A percentile compares a stretch with the other conserved stretches of the same genome.
Evolutionary conservation across 2,329 filamentous ascomycete species (phyloP).

Genomic region (Fusarium odoratissimum): DNA sequence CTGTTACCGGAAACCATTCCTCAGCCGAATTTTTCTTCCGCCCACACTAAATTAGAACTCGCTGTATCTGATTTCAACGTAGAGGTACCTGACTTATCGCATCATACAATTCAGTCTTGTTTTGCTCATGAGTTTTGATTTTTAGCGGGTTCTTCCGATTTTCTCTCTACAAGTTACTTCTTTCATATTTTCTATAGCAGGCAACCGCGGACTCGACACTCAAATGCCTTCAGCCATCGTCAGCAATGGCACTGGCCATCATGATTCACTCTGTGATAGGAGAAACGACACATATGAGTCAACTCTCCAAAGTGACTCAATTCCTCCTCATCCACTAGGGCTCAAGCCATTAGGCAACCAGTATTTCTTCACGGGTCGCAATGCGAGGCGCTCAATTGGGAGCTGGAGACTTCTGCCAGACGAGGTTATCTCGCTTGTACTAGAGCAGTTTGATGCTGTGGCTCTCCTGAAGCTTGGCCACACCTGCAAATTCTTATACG

Average conservation of each 20-base stretch:
- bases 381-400: conserved; percentile 75
- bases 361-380: conserved; percentile 71
- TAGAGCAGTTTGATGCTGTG: conserved; percentile 78
- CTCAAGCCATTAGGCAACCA: conserved; percentile 91
- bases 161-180: background rate
- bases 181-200: background rate
- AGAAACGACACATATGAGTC: conserved; percentile 44
- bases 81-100: conserved; percentile 5
- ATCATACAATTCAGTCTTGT: conserved; percentile 23
- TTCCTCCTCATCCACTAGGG: conserved; percentile 83
- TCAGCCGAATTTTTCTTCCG: conserved; percentile 37
- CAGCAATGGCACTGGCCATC: conserved; percentile 18
- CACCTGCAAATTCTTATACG: conserved; percentile 88
- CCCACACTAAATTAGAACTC: conserved; percentile 37
- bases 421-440: conserved; percentile 78
- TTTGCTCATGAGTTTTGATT: conserved; percentile 1
- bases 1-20: conserved; percentile 19
- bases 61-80: conserved; percentile 6
- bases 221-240: conserved; percentile 38
- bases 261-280: conserved; percentile 35
- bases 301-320: conserved; percentile 55
- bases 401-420: conserved; percentile 78
- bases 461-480: conserved; percentile 75
- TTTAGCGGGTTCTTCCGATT: background rate
- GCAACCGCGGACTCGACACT: conserved; percentile 1